Base-by-base conservation (phyloP, 371 early-diverging fungal genomes). In the Quaeritorhiza haematococci region DNA sequence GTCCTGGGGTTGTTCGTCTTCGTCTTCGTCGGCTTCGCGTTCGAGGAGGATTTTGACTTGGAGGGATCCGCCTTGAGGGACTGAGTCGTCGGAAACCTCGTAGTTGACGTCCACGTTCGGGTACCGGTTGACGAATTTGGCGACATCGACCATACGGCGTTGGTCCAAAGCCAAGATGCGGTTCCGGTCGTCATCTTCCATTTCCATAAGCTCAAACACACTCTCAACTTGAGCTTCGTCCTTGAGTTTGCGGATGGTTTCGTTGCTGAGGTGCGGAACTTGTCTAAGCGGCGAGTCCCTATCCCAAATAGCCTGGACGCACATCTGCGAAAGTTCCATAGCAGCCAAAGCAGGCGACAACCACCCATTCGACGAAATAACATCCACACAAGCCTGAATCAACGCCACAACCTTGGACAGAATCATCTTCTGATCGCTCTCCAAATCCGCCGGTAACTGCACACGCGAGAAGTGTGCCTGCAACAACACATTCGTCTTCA, bases 261-360 rank as follows among this genome's bases (percentile, higher is more conserved):
- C 84, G 28, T 54, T 54, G 3, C 78, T 82, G 67, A 98, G 77
- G 70, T 87, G 87, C 35, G 98, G 98, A 10, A 98, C 67, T 73
- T 98, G 98, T 51, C 87, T 85, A 57, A 96, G 75, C 30, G 90
- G 87, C 33, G 93, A 89, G 61, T 94, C 93, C 17, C 83, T 79
- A 67, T 93, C 90, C 97, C 97, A 96, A 61, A 93, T 78, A n/a
- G 96, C 95, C 78, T 96, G 96, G 8, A 96, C 93, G 48, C 75
- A 72, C 96, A 96, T 96, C 73, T 98, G 98, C 24, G 89, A 85
- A 67, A 96, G 62, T 66, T 98, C 97, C 97, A 96, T 96, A 3
- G 93, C 79, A 0, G 90, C 83, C 53, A 96, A 65, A 13, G 93
- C 94, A 3, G 96, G 93, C 1, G 82, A 74, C 52, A 96, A 78